A percentile compares a stretch with the other conserved stretches of the same genome.
phyloP scores from a whole-genome alignment of 495 filamentous ascomycete genomes.

The Trichoderma orchidacearum region DNA sequence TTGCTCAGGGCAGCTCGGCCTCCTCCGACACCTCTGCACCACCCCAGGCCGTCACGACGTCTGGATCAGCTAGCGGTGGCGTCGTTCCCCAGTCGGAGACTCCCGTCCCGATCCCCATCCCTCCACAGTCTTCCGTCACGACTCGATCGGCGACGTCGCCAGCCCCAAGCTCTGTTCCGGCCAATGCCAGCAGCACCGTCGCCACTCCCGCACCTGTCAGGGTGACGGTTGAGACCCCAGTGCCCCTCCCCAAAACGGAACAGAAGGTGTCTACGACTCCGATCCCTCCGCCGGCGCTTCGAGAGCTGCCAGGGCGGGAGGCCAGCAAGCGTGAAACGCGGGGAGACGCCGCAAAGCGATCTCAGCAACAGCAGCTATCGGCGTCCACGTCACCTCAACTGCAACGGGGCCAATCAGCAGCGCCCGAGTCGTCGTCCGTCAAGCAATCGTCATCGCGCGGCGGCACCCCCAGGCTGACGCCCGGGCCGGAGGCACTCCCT shows the following conservation, averaged over 20 bases:
- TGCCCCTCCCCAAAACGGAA: conserved; percentile 8
- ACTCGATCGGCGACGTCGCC: conserved; percentile 12
- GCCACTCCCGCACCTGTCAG: conserved; percentile 12
- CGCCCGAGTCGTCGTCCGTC: background rate
- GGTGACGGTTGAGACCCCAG: conserved; percentile 14
- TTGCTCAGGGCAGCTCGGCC: background rate
- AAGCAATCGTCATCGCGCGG: conserved; percentile 1
- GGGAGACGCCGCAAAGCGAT: conserved; percentile 3
- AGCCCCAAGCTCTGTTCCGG: conserved; percentile 6
- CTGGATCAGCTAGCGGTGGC: conserved; percentile 33
- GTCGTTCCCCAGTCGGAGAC: conserved; percentile 28
- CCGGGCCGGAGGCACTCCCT: background rate
- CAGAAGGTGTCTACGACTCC: conserved; percentile 16
- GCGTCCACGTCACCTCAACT: background rate
- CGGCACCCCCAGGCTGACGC: background rate
- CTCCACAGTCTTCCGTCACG: conserved; percentile 14
- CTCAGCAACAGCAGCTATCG: background rate
- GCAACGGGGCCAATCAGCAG: background rate
- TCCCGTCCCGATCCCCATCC: conserved; percentile 21
- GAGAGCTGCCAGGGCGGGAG: background rate
- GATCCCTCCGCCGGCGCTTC: conserved; percentile 17
- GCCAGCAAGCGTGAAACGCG: conserved; percentile 2
- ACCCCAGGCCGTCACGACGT: conserved; percentile 35
- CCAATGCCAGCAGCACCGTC: background rate
- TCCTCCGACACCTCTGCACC: background rate